Evolutionary conservation across 1,284 basidiomycete species (phyloP).

Genomic region (Acaromyces ingoldii): DNA sequence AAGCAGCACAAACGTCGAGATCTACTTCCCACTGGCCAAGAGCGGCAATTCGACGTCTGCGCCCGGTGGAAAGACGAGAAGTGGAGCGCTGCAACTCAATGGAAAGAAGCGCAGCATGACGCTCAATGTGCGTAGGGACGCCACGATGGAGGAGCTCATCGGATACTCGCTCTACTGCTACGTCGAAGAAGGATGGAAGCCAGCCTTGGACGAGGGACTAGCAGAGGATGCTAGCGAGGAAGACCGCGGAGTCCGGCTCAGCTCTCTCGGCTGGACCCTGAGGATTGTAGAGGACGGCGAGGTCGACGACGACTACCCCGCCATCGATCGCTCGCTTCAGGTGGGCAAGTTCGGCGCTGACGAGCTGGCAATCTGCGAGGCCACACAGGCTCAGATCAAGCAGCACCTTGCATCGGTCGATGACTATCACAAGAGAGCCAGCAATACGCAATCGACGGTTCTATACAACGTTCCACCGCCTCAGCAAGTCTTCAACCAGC

Average conservation of each 20-base stretch:
- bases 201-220: conserved; percentile 59
- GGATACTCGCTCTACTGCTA: conserved; percentile 87
- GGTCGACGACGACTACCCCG: conserved; percentile 98
- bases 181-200: conserved; percentile 79
- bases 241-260: conserved; percentile 52
- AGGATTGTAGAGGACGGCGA: conserved; percentile 95
- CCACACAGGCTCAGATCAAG: conserved; percentile 61
- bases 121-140: conserved; percentile 72
- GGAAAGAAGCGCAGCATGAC: conserved; percentile 51
- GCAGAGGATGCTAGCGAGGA: conserved; percentile 20
- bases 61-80: background rate
- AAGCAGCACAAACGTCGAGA: conserved; percentile 60
- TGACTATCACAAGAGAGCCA: background rate
- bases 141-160: conserved; percentile 89
- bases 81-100: conserved; percentile 27
- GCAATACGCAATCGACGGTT: background rate
- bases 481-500: background rate
- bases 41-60: conserved; percentile 20
- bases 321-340: conserved; percentile 78
- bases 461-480: background rate
- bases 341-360: conserved; percentile 85
- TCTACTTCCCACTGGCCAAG: conserved; percentile 81
- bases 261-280: conserved; percentile 85
- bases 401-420: background rate
- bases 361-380: conserved; percentile 77